Conservation (phyloP, 192 early-diverging fungal species). For the Kickxella alabastrina region DNA sequence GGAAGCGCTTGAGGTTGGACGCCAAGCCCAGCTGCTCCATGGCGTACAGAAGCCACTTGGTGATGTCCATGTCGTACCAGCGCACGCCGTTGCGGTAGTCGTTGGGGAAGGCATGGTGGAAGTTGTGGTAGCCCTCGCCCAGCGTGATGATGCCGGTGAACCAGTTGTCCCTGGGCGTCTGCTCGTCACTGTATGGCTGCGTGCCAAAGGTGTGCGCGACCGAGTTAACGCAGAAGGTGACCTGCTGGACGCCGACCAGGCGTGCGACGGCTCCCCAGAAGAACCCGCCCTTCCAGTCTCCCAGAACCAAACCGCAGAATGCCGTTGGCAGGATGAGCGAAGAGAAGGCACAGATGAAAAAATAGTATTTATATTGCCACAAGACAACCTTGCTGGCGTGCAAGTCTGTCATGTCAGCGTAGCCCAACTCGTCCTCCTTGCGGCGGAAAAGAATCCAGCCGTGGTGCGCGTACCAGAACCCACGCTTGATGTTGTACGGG, state of each 20-base stretch:
- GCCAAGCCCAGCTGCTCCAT: conserved; percentile 58
- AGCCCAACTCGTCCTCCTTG: conserved; percentile 64
- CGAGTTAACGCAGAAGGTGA: conserved; percentile 83
- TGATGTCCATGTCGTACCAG: conserved; percentile 73
- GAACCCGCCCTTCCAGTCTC: conserved; percentile 75
- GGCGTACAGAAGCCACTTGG: conserved; percentile 72
- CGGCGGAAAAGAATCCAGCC: conserved; percentile 80
- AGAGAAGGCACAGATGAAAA: conserved; percentile 65
- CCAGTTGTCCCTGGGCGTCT: conserved; percentile 82
- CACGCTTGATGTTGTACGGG: conserved; percentile 77
- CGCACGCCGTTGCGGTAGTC: conserved; percentile 81
- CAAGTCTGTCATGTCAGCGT: conserved; percentile 78
- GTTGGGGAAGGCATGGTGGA: conserved; percentile 82
- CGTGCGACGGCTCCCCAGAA: conserved; percentile 69
- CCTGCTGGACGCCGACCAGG: conserved; percentile 73
- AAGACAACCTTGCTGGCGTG: conserved; percentile 65
- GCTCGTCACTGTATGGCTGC: conserved; percentile 72
- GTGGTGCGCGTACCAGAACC: conserved; percentile 78
- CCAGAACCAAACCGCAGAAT: conserved; percentile 75
- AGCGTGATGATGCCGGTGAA: conserved; percentile 72
- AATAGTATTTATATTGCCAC: conserved; percentile 75
- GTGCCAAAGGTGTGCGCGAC: conserved; percentile 77
- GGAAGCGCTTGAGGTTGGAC: conserved; percentile 65
- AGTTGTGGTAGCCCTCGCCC: conserved; percentile 84
- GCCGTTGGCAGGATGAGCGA: conserved; percentile 76